Conservation (phyloP, 2,329 filamentous ascomycete genomes). For the Aureobasidium vineae region DNA sequence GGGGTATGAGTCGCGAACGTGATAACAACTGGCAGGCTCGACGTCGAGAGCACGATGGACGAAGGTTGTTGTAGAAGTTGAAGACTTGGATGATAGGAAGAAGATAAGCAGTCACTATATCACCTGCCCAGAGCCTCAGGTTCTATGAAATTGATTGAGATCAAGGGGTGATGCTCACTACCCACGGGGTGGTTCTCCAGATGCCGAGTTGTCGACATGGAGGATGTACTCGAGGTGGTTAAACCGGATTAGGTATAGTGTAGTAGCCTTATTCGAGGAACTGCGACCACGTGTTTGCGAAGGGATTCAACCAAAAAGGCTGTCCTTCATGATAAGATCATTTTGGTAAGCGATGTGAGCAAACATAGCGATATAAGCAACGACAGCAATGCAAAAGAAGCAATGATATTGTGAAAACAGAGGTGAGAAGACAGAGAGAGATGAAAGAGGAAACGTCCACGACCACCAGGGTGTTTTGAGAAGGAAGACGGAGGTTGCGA, state of each 20-base stretch:
- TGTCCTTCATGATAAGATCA: neutral
- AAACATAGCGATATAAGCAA: neutral
- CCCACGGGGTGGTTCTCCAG: neutral
- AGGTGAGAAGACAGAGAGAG: too few species aligned
- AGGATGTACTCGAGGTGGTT: neutral
- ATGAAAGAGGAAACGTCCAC: too few species aligned
- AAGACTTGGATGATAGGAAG: neutral
- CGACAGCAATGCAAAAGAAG: too few species aligned
- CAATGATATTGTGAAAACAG: too few species aligned
- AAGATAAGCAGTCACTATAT: neutral
- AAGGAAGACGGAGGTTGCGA: too few species aligned
- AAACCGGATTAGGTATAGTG: neutral
- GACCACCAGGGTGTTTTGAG: too few species aligned
- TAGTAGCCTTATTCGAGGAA: neutral
- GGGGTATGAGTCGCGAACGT: neutral
- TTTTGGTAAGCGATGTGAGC: too few species aligned
- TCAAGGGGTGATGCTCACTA: neutral
- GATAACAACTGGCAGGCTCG: neutral
- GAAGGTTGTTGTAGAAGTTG: neutral
- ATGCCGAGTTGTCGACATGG: neutral
- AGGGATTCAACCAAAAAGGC: neutral
- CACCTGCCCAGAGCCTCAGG: neutral
- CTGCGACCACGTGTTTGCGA: neutral
- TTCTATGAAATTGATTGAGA: neutral
- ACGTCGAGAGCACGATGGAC: neutral